A percentile compares a stretch with the other conserved stretches of the same genome.
These are phyloP conservation scores for Phytophthora boehmeriae DNA, from an alignment of 352 stramenopile species.

Conservation along the genomic window DNA sequence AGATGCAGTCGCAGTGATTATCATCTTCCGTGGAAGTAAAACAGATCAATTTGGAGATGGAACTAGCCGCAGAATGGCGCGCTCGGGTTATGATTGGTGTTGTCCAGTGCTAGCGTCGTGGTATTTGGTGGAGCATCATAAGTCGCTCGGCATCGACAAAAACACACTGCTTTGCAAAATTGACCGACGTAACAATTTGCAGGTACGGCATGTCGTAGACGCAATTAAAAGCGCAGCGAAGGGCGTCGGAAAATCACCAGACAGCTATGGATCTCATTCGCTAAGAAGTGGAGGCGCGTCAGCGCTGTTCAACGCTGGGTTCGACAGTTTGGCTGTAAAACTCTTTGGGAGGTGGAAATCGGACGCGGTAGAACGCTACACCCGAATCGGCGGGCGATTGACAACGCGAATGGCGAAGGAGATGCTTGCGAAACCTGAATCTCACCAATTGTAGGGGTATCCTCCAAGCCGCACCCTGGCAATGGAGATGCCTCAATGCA, in stretches of 20 bases:
- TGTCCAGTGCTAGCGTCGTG: not conserved
- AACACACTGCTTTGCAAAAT: conserved; percentile 4
- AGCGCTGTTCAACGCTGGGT: conserved; percentile 7
- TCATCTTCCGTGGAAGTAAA: conserved; percentile 8
- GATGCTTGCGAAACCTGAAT: not conserved
- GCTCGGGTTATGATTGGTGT: not conserved
- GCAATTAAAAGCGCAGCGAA: not conserved
- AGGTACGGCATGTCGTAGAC: not conserved
- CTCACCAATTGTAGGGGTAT: conserved; percentile 1
- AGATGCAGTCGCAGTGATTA: not conserved
- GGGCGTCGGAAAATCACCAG: not conserved
- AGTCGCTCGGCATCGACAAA: not conserved
- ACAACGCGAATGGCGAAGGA: not conserved
- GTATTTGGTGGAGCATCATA: not conserved
- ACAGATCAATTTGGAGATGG: conserved; percentile 9
- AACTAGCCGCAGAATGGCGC: not conserved
- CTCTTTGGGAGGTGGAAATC: conserved; percentile 13
- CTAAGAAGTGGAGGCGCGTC: conserved; percentile 5
- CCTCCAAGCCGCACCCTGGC: conserved; percentile 5
- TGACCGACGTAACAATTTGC: not conserved
- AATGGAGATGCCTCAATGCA: not conserved
- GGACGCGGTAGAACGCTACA: conserved; percentile 3
- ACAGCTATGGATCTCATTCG: conserved; percentile 5
- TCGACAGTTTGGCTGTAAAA: conserved; percentile 14
- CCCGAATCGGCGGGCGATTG: not conserved